Evolutionary conservation across 2,329 filamentous ascomycete genomes (phyloP), one percentile per base, ranked within the genome.

Genomic region (Whalleya microplaca): DNA sequence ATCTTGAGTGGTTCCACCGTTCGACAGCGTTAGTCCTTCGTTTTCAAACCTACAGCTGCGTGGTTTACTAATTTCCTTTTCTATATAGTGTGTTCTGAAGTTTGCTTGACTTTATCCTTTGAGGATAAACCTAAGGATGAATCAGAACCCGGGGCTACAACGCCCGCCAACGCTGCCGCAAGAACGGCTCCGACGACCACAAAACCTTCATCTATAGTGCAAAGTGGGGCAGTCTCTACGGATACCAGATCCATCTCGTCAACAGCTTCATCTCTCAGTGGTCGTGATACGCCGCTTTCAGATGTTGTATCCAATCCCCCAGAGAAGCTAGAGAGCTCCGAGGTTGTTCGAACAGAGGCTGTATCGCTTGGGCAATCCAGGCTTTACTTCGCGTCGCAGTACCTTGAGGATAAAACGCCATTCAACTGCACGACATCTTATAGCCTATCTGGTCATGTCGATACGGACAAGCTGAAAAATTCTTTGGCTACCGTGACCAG

Each of bases 311-410:
- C n/a, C n/a, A n/a, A n/a, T n/a, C n/a, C 37, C 37, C n/a, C 18
- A 41, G 32, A 18, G 44, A 42, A 43, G 14, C 42, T 16, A 19
- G 19, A 21, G 21, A 44, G 12, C 9, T 18, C 21, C 9, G 43
- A n/a, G n/a, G 7, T 50, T 5, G 5, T 45, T 20, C 9, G 27
- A 18, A 55, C 32, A 20, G 63, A 55, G 58, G 63, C 41, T 8
- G 69, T 76, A 62, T 73, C 74, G 6, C 65, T 67, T 21, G 65
- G 61, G 9, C 73, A 75, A 56, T 64, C 68, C 1, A 63, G 72
- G 1, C 71, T 75, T 48, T 76, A 69, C 67, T 67, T 70, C 47
- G 49, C 69, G 1, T 37, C 41, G 2, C 45, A 55, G 5, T 65
- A 54, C 12, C 18, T 73, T 9, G 48, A 75, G 5, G 67, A 77